Evolutionary conservation across 75 land plant species (phyloP).

Genomic region (Cryptomeria japonica): DNA sequence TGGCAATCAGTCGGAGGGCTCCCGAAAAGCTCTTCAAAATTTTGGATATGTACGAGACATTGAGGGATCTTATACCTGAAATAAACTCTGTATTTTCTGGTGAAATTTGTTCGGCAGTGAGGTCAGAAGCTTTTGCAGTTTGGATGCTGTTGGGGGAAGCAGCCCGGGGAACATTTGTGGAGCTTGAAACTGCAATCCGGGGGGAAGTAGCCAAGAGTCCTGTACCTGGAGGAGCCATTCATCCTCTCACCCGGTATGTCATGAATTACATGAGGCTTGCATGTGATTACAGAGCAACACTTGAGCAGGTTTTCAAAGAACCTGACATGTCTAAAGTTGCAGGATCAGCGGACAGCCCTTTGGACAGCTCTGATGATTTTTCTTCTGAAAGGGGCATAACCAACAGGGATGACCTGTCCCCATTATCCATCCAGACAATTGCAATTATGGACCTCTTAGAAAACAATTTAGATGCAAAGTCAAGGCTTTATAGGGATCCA

Average conservation of each 20-base stretch:
- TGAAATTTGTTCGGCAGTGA: slow-evolving; percentile 31
- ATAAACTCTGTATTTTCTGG: slow-evolving; percentile 50
- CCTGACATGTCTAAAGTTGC: neutral
- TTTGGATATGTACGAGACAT: slow-evolving; percentile 70
- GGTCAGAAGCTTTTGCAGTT: slow-evolving; percentile 37
- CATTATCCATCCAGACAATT: slow-evolving; percentile 58
- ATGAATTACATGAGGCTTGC: slow-evolving; percentile 82
- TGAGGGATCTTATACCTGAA: slow-evolving; percentile 67
- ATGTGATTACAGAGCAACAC: slow-evolving; percentile 49
- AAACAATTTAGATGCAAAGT: slow-evolving; percentile 69
- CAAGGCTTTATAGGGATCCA: slow-evolving; percentile 61
- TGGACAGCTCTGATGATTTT: neutral
- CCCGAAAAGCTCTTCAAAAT: slow-evolving; percentile 76
- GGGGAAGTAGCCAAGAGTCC: slow-evolving; percentile 44
- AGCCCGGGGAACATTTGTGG: slow-evolving; percentile 67
- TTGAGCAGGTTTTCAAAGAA: slow-evolving; percentile 28
- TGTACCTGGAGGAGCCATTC: slow-evolving; percentile 61
- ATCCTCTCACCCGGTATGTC: slow-evolving; percentile 84
- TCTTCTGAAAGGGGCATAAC: slow-evolving; percentile 1
- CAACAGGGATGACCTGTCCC: slow-evolving; percentile 26
- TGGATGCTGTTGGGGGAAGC: slow-evolving; percentile 45
- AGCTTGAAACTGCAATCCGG: slow-evolving; percentile 65
- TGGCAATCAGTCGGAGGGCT: slow-evolving; percentile 53
- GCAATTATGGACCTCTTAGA: slow-evolving; percentile 76
- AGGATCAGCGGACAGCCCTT: neutral